A percentile compares a stretch with the other conserved stretches of the same genome.
Evolutionary conservation across 2,329 filamentous ascomycete genomes (phyloP).

Genomic region (Venturia pyrina): DNA sequence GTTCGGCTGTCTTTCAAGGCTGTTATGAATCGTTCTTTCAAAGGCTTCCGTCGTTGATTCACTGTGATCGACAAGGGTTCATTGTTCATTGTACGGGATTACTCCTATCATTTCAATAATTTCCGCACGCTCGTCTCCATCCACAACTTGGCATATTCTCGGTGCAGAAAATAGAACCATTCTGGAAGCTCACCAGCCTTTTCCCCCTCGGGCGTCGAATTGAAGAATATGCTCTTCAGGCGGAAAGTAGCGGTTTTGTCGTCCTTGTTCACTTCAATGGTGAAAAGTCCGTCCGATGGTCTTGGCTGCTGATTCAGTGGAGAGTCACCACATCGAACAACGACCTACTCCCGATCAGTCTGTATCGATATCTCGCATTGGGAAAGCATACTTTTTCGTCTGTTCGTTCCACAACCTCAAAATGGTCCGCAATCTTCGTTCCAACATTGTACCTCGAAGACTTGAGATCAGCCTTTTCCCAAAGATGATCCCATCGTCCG

Average conservation of each 20-base stretch:
- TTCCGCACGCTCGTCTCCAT: constrained; percentile 32
- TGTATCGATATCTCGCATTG: background rate
- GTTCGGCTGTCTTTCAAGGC: background rate
- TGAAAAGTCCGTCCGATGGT: constrained; percentile 27
- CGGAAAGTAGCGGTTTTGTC: constrained; percentile 28
- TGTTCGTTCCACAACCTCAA: constrained; percentile 29
- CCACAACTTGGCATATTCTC: constrained; percentile 30
- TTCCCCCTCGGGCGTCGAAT: constrained; percentile 28
- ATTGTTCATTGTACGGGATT: background rate
- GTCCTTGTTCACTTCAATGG: constrained; percentile 29
- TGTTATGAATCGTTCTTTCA: background rate
- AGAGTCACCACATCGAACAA: constrained; percentile 29
- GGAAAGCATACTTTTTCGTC: constrained; percentile 22
- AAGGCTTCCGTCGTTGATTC: background rate
- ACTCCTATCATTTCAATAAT: constrained; percentile 20
- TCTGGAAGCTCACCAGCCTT: constrained; percentile 20
- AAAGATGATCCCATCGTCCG: constrained; percentile 24
- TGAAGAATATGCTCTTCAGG: constrained; percentile 29
- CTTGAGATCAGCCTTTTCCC: constrained; percentile 26
- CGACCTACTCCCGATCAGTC: constrained; percentile 19
- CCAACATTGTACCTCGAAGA: constrained; percentile 25
- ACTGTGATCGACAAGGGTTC: background rate
- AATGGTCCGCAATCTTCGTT: constrained; percentile 29
- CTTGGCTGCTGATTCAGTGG: constrained; percentile 22
- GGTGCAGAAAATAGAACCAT: constrained; percentile 24